A percentile compares a stretch with the other conserved stretches of the same genome.
Conservation (phyloP, 179 eudicot genomes). For the Sideroxylon spinosum region DNA sequence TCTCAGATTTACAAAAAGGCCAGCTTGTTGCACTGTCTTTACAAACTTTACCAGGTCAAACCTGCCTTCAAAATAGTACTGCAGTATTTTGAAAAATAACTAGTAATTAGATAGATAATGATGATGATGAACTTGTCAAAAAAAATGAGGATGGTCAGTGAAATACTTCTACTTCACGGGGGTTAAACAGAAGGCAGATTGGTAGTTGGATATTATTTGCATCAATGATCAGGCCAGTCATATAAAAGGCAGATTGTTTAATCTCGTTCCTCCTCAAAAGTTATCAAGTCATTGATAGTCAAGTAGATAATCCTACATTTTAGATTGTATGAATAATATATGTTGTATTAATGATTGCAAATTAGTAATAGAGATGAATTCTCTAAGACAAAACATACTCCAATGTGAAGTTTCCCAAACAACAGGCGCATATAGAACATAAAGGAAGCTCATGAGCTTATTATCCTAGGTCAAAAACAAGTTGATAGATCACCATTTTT, state of each 20-base stretch:
- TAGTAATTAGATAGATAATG: background rate
- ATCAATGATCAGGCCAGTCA: no score
- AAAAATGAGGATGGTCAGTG: background rate
- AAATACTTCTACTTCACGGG: background rate
- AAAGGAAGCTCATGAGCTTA: background rate
- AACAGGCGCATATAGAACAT: background rate
- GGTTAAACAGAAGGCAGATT: no score
- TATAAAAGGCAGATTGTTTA: no score
- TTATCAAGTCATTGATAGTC: background rate
- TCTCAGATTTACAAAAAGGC: slow-evolving; percentile 48
- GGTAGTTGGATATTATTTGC: no score
- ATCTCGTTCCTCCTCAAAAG: background rate
- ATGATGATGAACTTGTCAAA: background rate
- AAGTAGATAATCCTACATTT: background rate
- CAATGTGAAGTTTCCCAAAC: background rate
- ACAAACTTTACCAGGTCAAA: slow-evolving; percentile 51
- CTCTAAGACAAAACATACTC: background rate
- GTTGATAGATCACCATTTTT: no score
- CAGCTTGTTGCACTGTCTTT: slow-evolving; percentile 51
- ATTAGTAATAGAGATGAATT: background rate
- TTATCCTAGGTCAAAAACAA: no score
- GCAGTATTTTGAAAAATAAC: slow-evolving; percentile 11
- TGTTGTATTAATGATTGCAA: background rate
- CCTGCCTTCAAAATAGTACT: slow-evolving; percentile 57
- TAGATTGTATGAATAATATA: background rate